Percentiles rank a stretch among this genome's conserved stretches.
Evolutionary conservation across 257 asterid species (phyloP).

Genomic region (Solanum clarkiae): DNA sequence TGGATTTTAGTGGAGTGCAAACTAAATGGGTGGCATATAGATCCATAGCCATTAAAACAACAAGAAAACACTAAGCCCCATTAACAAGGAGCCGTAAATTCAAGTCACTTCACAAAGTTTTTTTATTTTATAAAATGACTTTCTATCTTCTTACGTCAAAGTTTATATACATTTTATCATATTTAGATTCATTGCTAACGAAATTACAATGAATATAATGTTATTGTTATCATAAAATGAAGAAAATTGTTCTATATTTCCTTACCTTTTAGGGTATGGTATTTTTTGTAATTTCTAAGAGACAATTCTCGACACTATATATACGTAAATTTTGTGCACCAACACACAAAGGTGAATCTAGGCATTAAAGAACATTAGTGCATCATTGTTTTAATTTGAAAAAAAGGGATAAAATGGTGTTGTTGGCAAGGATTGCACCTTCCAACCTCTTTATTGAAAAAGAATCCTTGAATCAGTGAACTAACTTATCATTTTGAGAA

Average conservation of each 20-base stretch:
- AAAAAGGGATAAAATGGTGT: too few relatives aligned
- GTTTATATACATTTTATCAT: neutral
- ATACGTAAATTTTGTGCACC: neutral
- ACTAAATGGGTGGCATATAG: neutral
- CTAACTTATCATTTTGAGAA: too few relatives aligned
- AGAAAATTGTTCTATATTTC: neutral
- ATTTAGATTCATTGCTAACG: too few relatives aligned
- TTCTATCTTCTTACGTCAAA: neutral
- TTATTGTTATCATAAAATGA: neutral
- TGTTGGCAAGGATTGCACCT: too few relatives aligned
- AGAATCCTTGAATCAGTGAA: too few relatives aligned
- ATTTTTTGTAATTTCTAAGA: neutral
- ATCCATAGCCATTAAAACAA: neutral
- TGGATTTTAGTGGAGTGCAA: neutral
- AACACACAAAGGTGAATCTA: neutral
- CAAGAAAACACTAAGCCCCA: neutral
- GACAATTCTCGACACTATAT: neutral
- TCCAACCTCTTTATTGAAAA: too few relatives aligned
- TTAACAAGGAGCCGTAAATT: neutral
- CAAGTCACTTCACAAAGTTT: neutral
- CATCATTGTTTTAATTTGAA: too few relatives aligned
- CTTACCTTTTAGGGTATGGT: neutral
- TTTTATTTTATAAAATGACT: too few relatives aligned
- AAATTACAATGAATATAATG: too few relatives aligned
- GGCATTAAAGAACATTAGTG: too few relatives aligned